Evolutionary conservation across 208 protist species (phyloP).

Genomic region (Leptomonas seymouri): DNA sequence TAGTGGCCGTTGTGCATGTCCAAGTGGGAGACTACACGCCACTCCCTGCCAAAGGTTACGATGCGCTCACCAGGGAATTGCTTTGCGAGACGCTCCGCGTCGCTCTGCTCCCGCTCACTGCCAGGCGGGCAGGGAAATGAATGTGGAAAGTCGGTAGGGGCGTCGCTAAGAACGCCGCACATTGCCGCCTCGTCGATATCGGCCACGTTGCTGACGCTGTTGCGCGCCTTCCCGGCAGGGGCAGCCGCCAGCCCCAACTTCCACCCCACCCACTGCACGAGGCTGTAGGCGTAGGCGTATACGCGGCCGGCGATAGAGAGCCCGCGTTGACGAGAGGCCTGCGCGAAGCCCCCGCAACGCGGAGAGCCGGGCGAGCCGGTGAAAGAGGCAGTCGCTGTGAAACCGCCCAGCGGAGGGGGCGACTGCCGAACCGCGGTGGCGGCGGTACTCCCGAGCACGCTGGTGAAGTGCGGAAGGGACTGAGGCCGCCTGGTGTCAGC

Average conservation of each 20-base stretch:
- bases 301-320: not conserved
- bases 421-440: constrained; percentile 9
- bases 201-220: not conserved
- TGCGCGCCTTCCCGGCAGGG: not conserved
- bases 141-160: not conserved
- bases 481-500: not conserved
- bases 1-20: constrained; percentile 55
- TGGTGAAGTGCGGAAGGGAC: not conserved
- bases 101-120: constrained; percentile 5
- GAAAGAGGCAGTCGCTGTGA: constrained; percentile 13
- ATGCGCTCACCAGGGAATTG: constrained; percentile 24
- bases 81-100: constrained; percentile 7
- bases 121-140: not conserved
- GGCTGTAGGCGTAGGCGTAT: not conserved
- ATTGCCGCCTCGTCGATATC: not conserved
- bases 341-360: not conserved
- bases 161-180: constrained; percentile 7
- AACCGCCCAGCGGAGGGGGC: constrained; percentile 12
- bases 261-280: constrained; percentile 24
- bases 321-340: not conserved
- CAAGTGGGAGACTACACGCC: constrained; percentile 30
- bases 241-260: constrained; percentile 9
- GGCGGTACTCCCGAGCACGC: not conserved
- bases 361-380: not conserved
- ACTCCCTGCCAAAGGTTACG: constrained; percentile 39